A percentile compares a stretch with the other conserved stretches of the same genome.
Conservation (phyloP, 148 eudicot genomes). For the Rhododendron williamsianum region DNA sequence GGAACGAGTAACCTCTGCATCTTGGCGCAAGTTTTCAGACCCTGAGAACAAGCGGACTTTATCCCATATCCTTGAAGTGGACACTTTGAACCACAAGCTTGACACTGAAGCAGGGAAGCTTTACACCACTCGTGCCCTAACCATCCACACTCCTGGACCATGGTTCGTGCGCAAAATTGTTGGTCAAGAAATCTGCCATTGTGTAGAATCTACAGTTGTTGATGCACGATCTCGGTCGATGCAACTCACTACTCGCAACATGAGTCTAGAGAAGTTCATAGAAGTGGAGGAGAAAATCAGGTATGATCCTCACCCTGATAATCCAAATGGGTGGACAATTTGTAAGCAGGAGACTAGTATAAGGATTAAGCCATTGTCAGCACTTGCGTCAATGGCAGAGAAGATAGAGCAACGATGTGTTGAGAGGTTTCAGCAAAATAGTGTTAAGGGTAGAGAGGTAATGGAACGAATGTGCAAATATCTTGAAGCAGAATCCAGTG, state of each 20-base stretch:
- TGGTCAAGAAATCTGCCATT: conserved; percentile 94
- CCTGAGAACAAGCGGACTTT: conserved; percentile 77
- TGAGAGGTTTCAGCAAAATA: conserved; percentile 83
- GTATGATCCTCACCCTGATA: conserved; percentile 93
- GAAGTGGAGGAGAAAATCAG: conserved; percentile 92
- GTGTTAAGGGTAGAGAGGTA: conserved; percentile 92
- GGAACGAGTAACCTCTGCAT: conserved; percentile 91
- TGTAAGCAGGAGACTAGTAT: conserved; percentile 95
- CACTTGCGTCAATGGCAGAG: conserved; percentile 91
- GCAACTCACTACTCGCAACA: conserved; percentile 77
- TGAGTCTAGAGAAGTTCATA: conserved; percentile 68
- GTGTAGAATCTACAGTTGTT: conserved; percentile 83
- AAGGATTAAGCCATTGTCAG: conserved; percentile 70
- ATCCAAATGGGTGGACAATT: conserved; percentile 82
- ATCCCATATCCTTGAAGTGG: conserved; percentile 87
- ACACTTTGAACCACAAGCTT: conserved; percentile 72
- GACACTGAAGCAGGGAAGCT: conserved; percentile 71
- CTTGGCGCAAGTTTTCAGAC: conserved; percentile 97
- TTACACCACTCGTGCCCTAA: conserved; percentile 78
- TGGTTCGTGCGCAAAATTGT: conserved; percentile 76
- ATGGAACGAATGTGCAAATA: conserved; percentile 99
- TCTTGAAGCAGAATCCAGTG: conserved; percentile 89
- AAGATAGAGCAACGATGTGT: conserved; percentile 85
- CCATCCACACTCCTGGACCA: conserved; percentile 85
- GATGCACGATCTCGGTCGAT: conserved; percentile 70